Evolutionary conservation across 2,329 filamentous ascomycete species (phyloP).

Genomic region (Aspergillus spinulosporus): DNA sequence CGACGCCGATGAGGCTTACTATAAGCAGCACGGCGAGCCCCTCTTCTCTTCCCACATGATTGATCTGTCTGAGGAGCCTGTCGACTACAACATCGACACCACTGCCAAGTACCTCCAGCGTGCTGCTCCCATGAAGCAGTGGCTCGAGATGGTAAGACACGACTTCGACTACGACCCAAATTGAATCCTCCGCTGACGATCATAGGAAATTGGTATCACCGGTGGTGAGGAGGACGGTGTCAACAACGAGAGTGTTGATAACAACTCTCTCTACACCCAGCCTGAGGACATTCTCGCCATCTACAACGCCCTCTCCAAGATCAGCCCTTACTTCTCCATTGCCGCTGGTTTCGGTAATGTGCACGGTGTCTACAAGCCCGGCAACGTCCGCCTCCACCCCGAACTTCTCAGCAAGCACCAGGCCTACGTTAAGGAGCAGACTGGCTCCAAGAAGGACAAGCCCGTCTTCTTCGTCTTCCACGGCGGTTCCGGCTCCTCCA

Average conservation of each 20-base stretch:
- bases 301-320: slow-evolving; percentile 78
- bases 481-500: slow-evolving; percentile 88
- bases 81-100: slow-evolving; percentile 87
- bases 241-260: slow-evolving; percentile 97
- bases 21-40: slow-evolving; percentile 88
- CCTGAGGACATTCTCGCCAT: slow-evolving; percentile 94
- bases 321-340: slow-evolving; percentile 96
- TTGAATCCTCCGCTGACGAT: slow-evolving; percentile 8
- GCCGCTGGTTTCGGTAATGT: slow-evolving; percentile 98
- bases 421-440: slow-evolving; percentile 80
- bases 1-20: slow-evolving; percentile 89
- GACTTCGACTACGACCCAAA: background rate
- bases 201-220: slow-evolving; percentile 83
- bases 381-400: slow-evolving; percentile 95
- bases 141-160: slow-evolving; percentile 85
- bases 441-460: slow-evolving; percentile 71
- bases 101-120: slow-evolving; percentile 93
- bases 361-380: slow-evolving; percentile 98
- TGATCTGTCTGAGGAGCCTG: slow-evolving; percentile 87
- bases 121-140: slow-evolving; percentile 95
- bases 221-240: slow-evolving; percentile 97
- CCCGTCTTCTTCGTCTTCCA: slow-evolving; percentile 99
- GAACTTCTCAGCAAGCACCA: slow-evolving; percentile 98
- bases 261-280: slow-evolving; percentile 96
- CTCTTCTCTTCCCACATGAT: slow-evolving; percentile 99